Base-by-base conservation (phyloP, 192 early-diverging fungal genomes). In the Coemansia interrupta region DNA sequence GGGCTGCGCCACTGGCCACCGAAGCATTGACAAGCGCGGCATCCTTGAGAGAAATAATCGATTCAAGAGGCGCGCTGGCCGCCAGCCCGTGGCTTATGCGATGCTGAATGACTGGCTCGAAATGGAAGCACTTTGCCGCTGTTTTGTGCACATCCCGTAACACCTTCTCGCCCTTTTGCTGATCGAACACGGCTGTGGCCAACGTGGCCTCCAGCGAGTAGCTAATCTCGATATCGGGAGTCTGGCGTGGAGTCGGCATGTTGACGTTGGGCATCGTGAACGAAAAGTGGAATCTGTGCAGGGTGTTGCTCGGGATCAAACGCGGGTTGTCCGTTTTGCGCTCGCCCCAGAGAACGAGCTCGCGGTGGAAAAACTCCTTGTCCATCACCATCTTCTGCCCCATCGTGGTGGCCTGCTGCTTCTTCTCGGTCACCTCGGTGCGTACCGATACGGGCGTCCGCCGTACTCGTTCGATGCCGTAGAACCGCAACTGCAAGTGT, bases 231-330 rank as follows among this genome's bases (percentile, higher is more conserved):
- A 79, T 63, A 12, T 79, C 76, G 5, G 76, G 71, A 5, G 76
- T 79, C 45, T 79, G 71, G 13, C 76, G 58, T 11, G 76, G 76
- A 48, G 76, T 79, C 26, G 76, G 76, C 70, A 73, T 73, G 57
- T 79, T 79, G 51, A 79, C 76, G 23, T 73, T 66, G 18, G 76
- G 76, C 76, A 79, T 79, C 17, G 76, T 79, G 60, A 79, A 79
- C 11, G 76, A 79, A 53, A 79, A 79, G 20, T 79, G 76, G 53
- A 79, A 79, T 14, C 76, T 65, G 44, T 79, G 76, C 23, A 55
- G 66, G 14, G 36, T 56, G 64, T 70, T 67, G 57, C 66, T 50
- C 5, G 70, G 57, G 24, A 79, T 56, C 17, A 58, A 58, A 29
- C 61, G 49, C 28, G 53, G 30, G 48, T 68, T 63, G 23, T 49